Base-by-base conservation (phyloP, 108 stramenopile genomes). In the Parmales sp. region DNA sequence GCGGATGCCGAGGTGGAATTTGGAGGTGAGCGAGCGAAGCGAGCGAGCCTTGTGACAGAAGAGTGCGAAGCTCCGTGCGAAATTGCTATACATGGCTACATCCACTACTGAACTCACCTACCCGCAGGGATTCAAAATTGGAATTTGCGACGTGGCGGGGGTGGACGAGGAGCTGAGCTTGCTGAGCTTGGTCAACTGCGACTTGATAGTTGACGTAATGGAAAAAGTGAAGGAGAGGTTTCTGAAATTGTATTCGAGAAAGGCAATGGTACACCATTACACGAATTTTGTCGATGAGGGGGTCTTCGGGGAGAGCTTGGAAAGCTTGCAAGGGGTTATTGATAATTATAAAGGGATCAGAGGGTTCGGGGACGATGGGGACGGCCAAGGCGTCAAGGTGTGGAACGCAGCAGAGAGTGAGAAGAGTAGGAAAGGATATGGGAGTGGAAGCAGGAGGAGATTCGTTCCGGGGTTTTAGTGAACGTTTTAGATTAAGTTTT, bases 91-190 rank as follows among this genome's bases (percentile, higher is more conserved):
- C n/a, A n/a, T n/a, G n/a, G n/a, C n/a, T n/a, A n/a, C n/a, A n/a
- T n/a, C n/a, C n/a, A n/a, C n/a, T n/a, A n/a, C n/a, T n/a, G n/a
- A n/a, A n/a, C n/a, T n/a, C n/a, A n/a, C n/a, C n/a, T n/a, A n/a
- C n/a, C 76, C 22, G 20, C 81, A 86, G 22, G 83, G 80, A 11
- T 83, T 81, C 74, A 86, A 86, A 68, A 67, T 83, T 29, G 84
- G 84, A 16, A 67, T 82, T 8, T 83, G 82, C 23, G 31, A 37
- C 2, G 76, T 64, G 19, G 45, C 75, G 7, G 70, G 78, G 0
- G 31, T 72, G 18, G 63, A 65, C 28, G 37, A 44, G 43, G 20
- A 22, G 34, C 54, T 37, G 22, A 68, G 78, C 1, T 44, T 83
- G 34, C 39, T 81, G 22, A 73, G 49, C 29, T 65, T 85, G 6